Base-by-base conservation (phyloP, 176 grass and related monocot species). In the barley (Hordeum vulgare) region DNA sequence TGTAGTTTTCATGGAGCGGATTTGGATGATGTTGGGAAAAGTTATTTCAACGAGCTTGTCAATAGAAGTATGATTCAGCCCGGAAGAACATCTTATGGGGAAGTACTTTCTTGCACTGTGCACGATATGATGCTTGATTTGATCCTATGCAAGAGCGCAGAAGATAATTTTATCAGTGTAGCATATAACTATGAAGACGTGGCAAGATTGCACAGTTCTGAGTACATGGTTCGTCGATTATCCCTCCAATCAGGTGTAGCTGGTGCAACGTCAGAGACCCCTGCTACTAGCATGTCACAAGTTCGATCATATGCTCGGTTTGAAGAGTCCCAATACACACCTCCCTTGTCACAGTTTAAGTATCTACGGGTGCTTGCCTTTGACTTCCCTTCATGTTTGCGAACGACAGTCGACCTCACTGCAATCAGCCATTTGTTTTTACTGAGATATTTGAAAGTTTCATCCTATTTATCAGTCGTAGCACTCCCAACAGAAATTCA, bases 391-490 rank as follows among this genome's bases (percentile, higher is more conserved):
- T 0, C 8, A 9, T 0, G 0, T 18, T 8, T 5, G 28, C 0
- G 8, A 12, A 27, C 24, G 1, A 35, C 17, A 21, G 8, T 36
- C 1, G 34, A 68, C 34, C 34, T 68, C 1, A 39, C 34, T 23
- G 20, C 66, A 18, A 66, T 66, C 35, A 15, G 15, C 3, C 31
- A 36, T 66, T 35, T 66, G 29, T 66, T 66, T 66, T 3, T 66
- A 35, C 31, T 66, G 15, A 66, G 63, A 8, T 66, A 66, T 66
- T 66, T 66, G 29, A 35, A 35, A 17, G 34, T 68, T 7, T 12
- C 0, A 6, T 34, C 65, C 1, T 0, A 0, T 0, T 0, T 0
- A 39, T 1, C 18, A 68, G 0, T 0, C 0, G 4, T 39, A 12
- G 9, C 1, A 0, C 34, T 68, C 4, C 66, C 66, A 6, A 11